phyloP scores from a whole-genome alignment of 2,329 filamentous ascomycete species.

The Xylaria sp. region DNA sequence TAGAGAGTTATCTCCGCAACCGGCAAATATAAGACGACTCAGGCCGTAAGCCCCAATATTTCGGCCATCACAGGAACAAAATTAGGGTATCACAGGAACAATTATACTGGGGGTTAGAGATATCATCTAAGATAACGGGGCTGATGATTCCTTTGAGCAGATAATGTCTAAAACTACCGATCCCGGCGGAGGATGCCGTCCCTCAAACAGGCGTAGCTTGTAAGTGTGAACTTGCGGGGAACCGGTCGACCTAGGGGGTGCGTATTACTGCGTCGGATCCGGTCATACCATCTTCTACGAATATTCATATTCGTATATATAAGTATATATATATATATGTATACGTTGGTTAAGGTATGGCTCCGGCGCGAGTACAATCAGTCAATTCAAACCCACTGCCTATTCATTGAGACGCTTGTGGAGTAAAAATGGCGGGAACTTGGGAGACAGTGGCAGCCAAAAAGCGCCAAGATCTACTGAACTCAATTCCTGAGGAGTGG shows the following conservation, averaged over 20 bases:
- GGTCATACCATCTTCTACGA: background rate
- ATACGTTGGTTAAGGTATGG: background rate
- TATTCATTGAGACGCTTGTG: background rate
- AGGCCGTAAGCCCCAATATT: background rate
- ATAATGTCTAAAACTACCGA: conserved; percentile 9
- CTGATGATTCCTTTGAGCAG: background rate
- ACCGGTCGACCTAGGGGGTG: conserved; percentile 3
- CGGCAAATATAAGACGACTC: background rate
- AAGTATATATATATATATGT: background rate
- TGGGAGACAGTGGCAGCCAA: conserved; percentile 58
- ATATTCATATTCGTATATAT: conserved; percentile 6
- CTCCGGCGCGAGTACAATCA: background rate
- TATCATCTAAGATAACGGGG: conserved; percentile 15
- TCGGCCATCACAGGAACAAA: background rate
- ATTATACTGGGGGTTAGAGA: background rate
- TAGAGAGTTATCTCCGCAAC: background rate
- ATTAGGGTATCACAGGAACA: background rate
- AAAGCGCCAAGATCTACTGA: conserved; percentile 56
- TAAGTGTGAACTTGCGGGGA: conserved; percentile 21
- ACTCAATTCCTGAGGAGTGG: conserved; percentile 69
- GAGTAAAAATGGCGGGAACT: conserved; percentile 40
- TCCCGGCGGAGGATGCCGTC: conserved; percentile 3
- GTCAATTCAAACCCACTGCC: background rate
- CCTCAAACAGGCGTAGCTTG: background rate
- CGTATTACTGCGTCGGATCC: conserved; percentile 3